Evolutionary conservation across 345 rosid species (phyloP).

Genomic region (Citrus unshiu): DNA sequence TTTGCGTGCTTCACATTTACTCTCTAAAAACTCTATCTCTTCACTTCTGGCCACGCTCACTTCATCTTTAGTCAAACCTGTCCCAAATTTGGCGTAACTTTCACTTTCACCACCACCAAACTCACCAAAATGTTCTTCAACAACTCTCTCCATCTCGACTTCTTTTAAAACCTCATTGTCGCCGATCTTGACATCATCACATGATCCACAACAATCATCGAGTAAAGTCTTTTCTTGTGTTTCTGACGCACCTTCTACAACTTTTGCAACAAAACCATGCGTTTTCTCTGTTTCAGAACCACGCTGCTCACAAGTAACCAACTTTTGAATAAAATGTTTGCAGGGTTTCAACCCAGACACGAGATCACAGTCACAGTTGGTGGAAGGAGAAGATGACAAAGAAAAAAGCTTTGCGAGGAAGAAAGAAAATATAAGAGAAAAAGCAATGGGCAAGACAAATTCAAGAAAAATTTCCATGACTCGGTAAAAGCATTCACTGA

Average conservation of each 20-base stretch:
- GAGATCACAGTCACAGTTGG: neutral
- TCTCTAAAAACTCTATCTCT: slow-evolving; percentile 10
- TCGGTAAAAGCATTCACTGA: neutral
- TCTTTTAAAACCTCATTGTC: neutral
- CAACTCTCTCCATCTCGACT: neutral
- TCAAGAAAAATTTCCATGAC: slow-evolving; percentile 31
- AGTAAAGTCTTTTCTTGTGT: neutral
- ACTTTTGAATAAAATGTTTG: neutral
- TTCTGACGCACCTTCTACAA: neutral
- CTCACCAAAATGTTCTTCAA: neutral
- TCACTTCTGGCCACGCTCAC: neutral
- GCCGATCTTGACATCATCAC: slow-evolving; percentile 2
- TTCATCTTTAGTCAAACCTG: neutral
- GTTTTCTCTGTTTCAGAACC: slow-evolving; percentile 4
- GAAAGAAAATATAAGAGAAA: slow-evolving; percentile 23
- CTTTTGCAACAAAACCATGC: slow-evolving; percentile 20
- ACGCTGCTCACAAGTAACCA: neutral
- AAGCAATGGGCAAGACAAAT: slow-evolving; percentile 6
- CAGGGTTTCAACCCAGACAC: slow-evolving; percentile 5
- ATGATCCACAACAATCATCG: neutral
- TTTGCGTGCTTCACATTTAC: neutral
- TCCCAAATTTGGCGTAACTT: neutral
- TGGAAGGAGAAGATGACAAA: neutral
- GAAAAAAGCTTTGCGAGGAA: slow-evolving; percentile 23
- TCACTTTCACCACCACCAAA: neutral